Evolutionary conservation across 441 rosid species (phyloP).

Genomic region (Euphorbia corollata): DNA sequence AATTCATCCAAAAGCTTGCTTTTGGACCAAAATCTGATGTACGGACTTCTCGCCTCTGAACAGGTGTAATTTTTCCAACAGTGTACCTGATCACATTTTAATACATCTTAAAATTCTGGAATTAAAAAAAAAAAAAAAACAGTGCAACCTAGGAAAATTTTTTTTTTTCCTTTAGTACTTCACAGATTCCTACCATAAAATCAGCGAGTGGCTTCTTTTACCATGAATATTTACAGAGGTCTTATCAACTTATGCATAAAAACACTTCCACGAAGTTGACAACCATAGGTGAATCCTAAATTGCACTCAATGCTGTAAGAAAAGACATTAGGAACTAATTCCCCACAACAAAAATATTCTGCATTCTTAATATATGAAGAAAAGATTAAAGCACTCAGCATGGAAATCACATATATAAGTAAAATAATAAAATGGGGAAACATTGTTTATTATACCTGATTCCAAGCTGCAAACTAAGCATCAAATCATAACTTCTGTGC

Average conservation of each 20-base stretch:
- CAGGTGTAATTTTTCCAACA: slow-evolving; percentile 95
- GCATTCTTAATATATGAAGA: background rate
- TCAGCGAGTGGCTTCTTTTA: slow-evolving; percentile 11
- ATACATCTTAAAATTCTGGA: slow-evolving; percentile 20
- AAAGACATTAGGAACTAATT: no score
- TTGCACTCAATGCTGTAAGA: no score
- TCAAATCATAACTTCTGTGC: slow-evolving; percentile 90
- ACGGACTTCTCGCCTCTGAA: slow-evolving; percentile 84
- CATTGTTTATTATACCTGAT: slow-evolving; percentile 47
- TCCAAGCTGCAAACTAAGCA: slow-evolving; percentile 95
- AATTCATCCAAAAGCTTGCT: slow-evolving; percentile 96
- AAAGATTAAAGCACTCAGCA: background rate
- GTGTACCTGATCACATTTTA: slow-evolving; percentile 57
- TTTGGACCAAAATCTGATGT: slow-evolving; percentile 79
- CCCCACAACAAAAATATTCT: background rate
- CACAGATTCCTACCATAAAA: slow-evolving; percentile 9
- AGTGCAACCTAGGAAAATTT: slow-evolving; percentile 9
- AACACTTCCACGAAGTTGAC: slow-evolving; percentile 13
- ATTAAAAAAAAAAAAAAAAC: slow-evolving; percentile 13
- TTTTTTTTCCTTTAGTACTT: slow-evolving; percentile 2
- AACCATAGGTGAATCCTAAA: slow-evolving; percentile 3
- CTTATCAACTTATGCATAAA: background rate
- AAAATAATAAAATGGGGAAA: background rate
- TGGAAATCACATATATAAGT: background rate
- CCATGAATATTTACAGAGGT: slow-evolving; percentile 2